Evolutionary conservation across 1,139 yeast species (phyloP).

Genomic region (Pichia sp.): DNA sequence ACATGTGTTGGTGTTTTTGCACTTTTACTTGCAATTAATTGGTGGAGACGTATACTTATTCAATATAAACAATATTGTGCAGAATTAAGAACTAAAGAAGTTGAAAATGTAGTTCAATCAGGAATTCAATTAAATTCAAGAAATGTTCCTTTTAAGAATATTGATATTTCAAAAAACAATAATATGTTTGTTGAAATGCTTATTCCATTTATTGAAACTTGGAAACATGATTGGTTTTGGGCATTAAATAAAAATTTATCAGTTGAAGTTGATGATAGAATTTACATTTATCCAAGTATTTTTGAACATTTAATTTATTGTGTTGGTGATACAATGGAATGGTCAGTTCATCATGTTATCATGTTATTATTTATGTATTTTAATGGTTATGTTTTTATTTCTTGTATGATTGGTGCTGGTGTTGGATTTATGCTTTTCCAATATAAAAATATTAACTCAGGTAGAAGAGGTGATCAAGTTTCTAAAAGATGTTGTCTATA

Average conservation of each 20-base stretch:
- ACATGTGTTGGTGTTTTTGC: constrained; percentile 60
- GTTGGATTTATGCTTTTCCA: constrained; percentile 50
- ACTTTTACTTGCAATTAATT: constrained; percentile 48
- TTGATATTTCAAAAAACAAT: neutral
- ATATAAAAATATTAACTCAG: constrained; percentile 32
- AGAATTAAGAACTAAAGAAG: constrained; percentile 16
- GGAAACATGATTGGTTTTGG: constrained; percentile 40
- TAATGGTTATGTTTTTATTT: constrained; percentile 60
- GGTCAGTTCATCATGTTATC: constrained; percentile 58
- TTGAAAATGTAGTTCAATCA: constrained; percentile 3
- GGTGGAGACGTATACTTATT: constrained; percentile 48
- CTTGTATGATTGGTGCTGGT: constrained; percentile 59
- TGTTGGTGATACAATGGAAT: constrained; percentile 46
- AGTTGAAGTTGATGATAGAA: constrained; percentile 15
- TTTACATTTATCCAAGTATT: constrained; percentile 34
- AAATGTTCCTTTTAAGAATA: constrained; percentile 1
- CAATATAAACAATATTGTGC: constrained; percentile 44
- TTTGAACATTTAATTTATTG: constrained; percentile 46
- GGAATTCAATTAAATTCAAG: constrained; percentile 3
- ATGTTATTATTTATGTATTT: constrained; percentile 71
- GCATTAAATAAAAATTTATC: constrained; percentile 18
- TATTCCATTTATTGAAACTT: constrained; percentile 31
- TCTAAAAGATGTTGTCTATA: constrained; percentile 19
- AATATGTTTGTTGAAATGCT: constrained; percentile 7
- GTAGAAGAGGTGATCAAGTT: constrained; percentile 10